Percentiles rank a stretch among this genome's conserved stretches.
Conservation (phyloP, 352 stramenopile species). For the Elongisporangium anandrum region DNA sequence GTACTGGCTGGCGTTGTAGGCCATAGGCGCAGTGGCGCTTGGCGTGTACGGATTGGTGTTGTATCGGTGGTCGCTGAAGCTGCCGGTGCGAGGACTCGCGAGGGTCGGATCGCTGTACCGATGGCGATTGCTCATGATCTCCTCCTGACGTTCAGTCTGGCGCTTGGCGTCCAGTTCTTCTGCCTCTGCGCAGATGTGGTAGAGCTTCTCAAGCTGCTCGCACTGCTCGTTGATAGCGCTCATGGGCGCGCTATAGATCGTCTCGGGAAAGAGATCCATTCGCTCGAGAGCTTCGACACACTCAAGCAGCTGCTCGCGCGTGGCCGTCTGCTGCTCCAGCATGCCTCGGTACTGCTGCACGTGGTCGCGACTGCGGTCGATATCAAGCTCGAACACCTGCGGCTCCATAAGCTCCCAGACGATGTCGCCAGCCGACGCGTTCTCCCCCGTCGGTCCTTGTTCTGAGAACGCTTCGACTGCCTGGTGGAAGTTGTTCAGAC, state of each 20-base stretch:
- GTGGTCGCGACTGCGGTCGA: conserved; percentile 64
- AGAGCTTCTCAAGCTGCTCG: conserved; percentile 42
- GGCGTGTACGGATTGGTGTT: not conserved
- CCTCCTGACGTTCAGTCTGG: conserved; percentile 26
- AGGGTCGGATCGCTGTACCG: conserved; percentile 14
- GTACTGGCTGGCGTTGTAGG: not conserved
- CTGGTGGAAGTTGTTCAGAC: conserved; percentile 67
- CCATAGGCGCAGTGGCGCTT: not conserved
- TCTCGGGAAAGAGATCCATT: conserved; percentile 47
- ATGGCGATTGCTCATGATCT: conserved; percentile 16
- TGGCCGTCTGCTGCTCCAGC: conserved; percentile 56
- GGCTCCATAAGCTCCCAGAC: conserved; percentile 72
- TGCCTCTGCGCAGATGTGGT: conserved; percentile 46
- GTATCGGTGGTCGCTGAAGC: not conserved
- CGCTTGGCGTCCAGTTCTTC: conserved; percentile 50
- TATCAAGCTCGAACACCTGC: conserved; percentile 75
- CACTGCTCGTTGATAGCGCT: conserved; percentile 35
- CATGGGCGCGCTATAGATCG: conserved; percentile 18
- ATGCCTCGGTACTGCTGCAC: conserved; percentile 77
- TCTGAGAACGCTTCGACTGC: conserved; percentile 40
- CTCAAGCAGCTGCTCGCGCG: conserved; percentile 54
- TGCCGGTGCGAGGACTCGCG: not conserved
- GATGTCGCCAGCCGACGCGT: conserved; percentile 30
- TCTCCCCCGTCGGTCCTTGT: conserved; percentile 7
- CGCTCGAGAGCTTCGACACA: conserved; percentile 36